Base-by-base conservation (phyloP, 2,329 filamentous ascomycete species). In the Fusarium cyanostomum region DNA sequence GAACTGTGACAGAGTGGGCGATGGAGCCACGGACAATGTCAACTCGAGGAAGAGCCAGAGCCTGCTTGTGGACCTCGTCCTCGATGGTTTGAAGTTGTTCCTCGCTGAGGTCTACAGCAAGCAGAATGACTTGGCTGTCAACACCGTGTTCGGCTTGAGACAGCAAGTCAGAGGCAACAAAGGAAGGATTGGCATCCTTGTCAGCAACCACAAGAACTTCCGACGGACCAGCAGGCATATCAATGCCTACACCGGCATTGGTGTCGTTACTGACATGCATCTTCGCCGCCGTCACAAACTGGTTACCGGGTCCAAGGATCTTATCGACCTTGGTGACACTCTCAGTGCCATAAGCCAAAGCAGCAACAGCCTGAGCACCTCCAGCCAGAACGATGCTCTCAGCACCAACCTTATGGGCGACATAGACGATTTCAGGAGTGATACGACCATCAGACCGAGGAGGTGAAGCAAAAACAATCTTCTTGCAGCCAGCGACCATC, bases 241-340 rank as follows among this genome's bases (percentile, higher is more conserved):
- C 95, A 71, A 99, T 99, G 77, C 92, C 90, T 35, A 97, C 94
- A 18, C 92, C 91, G 11, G 95, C 95, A 59, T 93, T 96, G 39
- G 95, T 98, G 75, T 99, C 95, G 77, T 99, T 99, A 78, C 90
- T 92, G 38, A 99, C 95, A 70, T 94, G 85, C 95, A 99, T 99
- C 86, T 99, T 99, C 49, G 92, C 95, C 1, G 95, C 95, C 0
- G 95, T 99, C 35, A 99, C 95, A 74, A 98, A 99, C 77, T 98
- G 95, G 79, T 99, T 99, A 31, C 95, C 95, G 3, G 95, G 95
- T 0, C 95, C 95, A 11, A 98, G 87, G 69, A 99, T 97, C 86
- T 99, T 99, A 83, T 99, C 95, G 8, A 99, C 95, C 81, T 99
- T 99, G 77, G 84, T 92, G 46, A 99, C 88, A 69, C 89, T 94